Evolutionary conservation across 1,284 basidiomycete genomes (phyloP), one percentile per base, ranked within the genome.

Genomic region (Porodaedalea pini): DNA sequence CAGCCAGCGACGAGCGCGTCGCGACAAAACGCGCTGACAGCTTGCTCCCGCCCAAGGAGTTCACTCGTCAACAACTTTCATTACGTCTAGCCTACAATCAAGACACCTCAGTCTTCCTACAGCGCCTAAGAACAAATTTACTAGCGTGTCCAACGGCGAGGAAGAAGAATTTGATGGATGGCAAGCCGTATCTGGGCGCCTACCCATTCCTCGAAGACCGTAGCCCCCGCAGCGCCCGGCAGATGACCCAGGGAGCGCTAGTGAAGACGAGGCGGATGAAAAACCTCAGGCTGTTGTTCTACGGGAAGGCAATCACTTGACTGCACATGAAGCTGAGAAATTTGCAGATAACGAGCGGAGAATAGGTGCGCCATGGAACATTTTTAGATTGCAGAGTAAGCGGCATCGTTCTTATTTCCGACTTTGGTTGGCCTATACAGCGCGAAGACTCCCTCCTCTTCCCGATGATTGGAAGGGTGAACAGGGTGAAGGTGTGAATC

Each of bases 241-340:
- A 25, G 83, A 85, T 60, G 83, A 92, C 63, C 83, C 82, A 41
- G 88, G 88, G 44, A 88, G 85, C 65, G 84, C 77, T 19, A 84
- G 83, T 60, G 92, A 92, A 57, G 88, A 92, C 51, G 80, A 78
- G 17, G 82, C 70, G 0, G 92, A 94, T 63, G 92, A 94, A 70
- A 85, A 80, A 62, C 92, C 92, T 6, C 88, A 91, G 68, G 83
- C 94, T 2, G 89, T 94, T 1, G 92, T 94, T 7, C 69, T 94
- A 63, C 90, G 81, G 67, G 82, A 88, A 64, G 92, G 92, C 27
- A 92, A 90, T 66, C 92, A 94, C 72, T 73, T 94, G 50, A 84
- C 78, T 2, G 83, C 79, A 60, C 71, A 79, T 51, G 88, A 94
- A 66, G 90, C 79, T 2, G 88, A 90, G 75, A 86, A 79, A 51